phyloP scores from a whole-genome alignment of 2,329 filamentous ascomycete genomes.

The Fusarium sp. region DNA sequence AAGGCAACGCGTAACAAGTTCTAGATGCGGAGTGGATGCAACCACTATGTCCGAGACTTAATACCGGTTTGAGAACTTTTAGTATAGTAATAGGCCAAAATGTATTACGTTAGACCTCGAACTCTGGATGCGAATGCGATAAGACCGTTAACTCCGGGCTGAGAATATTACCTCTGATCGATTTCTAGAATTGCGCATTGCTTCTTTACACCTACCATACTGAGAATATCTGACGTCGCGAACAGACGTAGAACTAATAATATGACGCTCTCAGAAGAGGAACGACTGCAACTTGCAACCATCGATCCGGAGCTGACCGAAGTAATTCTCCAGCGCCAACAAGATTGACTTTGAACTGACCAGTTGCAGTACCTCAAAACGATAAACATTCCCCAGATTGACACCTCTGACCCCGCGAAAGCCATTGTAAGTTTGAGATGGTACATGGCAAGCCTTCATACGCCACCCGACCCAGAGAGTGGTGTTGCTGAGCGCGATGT shows the following conservation, averaged over 20 bases:
- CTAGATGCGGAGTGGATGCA: too few species aligned
- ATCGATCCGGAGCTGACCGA: not conserved
- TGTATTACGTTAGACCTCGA: too few species aligned
- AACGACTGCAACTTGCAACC: not conserved
- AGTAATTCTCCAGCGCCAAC: not conserved
- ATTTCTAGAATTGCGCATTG: fast-evolving
- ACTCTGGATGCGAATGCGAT: too few species aligned
- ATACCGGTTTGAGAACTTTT: not conserved
- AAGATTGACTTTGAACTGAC: fast-evolving
- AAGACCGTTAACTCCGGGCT: not conserved
- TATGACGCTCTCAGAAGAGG: not conserved
- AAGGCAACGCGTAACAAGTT: too few species aligned
- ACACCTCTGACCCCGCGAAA: not conserved
- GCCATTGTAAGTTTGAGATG: not conserved
- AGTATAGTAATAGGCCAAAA: not conserved
- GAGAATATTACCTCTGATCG: too few species aligned
- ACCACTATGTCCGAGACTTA: not conserved
- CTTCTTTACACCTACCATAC: not conserved
- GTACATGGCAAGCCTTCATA: not conserved
- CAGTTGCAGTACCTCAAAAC: not conserved
- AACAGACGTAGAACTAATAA: fast-evolving
- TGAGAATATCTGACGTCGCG: not conserved
- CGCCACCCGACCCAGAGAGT: not conserved
- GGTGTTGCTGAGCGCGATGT: not conserved
- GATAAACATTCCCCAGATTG: not conserved